A percentile compares a stretch with the other conserved stretches of the same genome.
These are phyloP conservation scores for Clarireedia homoeocarpa DNA, from an alignment of 2,329 filamentous ascomycete genomes.

Conservation along the genomic window DNA sequence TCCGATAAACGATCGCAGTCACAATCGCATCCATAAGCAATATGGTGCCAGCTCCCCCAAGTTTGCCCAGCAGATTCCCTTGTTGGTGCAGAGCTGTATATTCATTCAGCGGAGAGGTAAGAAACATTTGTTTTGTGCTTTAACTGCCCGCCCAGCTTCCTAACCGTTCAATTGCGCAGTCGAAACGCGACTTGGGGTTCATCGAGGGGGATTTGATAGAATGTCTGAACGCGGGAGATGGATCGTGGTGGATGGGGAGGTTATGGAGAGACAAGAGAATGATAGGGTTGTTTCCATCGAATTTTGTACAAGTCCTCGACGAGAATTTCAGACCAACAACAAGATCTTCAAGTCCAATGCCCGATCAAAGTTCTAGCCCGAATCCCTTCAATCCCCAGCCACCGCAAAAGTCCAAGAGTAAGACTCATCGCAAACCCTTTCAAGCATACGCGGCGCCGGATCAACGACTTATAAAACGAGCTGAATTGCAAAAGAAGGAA, in stretches of 20 bases:
- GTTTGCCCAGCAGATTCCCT: conserved; percentile 71
- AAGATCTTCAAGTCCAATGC: conserved; percentile 47
- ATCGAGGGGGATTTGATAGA: conserved; percentile 97
- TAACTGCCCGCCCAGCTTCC: neutral
- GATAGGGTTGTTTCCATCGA: conserved; percentile 90
- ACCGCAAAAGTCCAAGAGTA: conserved; percentile 38
- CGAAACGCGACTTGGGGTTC: conserved; percentile 90
- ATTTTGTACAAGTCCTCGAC: conserved; percentile 88
- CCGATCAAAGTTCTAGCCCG: conserved; percentile 26
- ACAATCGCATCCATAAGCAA: neutral
- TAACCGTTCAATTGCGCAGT: conserved; percentile 37
- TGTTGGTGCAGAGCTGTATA: conserved; percentile 90
- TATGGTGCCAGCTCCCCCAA: conserved; percentile 44
- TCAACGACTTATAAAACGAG: conserved; percentile 50
- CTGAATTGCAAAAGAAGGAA: conserved; percentile 25
- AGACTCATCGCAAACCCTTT: conserved; percentile 58
- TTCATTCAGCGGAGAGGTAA: conserved; percentile 81
- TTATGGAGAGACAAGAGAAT: conserved; percentile 83
- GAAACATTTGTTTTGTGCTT: neutral
- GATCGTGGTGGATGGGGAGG: conserved; percentile 96
- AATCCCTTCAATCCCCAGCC: conserved; percentile 26
- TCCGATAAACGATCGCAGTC: conserved; percentile 1
- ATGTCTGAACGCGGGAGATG: conserved; percentile 94
- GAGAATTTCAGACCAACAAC: conserved; percentile 74
- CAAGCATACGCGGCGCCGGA: conserved; percentile 60